These are phyloP conservation scores for Gillenia trifoliata DNA, from an alignment of 306 rosid species.

Conservation along the genomic window DNA sequence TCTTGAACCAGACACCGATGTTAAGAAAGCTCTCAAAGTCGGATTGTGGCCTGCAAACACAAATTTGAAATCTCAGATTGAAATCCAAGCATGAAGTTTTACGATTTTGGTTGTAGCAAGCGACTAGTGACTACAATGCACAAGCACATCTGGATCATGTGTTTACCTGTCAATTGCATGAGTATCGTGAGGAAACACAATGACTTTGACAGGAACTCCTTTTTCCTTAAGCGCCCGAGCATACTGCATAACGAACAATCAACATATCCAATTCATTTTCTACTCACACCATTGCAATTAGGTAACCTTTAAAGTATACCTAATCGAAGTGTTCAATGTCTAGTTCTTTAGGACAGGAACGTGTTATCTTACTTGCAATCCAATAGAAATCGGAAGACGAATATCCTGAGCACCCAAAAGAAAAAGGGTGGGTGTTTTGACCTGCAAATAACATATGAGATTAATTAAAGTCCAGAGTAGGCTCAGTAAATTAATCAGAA, in stretches of 20 bases:
- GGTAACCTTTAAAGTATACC: background rate
- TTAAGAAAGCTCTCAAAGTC: slow-evolving; percentile 84
- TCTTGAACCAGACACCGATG: slow-evolving; percentile 81
- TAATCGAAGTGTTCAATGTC: background rate
- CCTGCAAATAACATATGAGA: slow-evolving; percentile 38
- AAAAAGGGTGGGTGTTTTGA: slow-evolving; percentile 69
- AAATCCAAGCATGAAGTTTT: background rate
- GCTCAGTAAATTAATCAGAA: too few relatives aligned
- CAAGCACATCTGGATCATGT: background rate
- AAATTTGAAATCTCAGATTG: background rate
- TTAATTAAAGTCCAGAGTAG: too few relatives aligned
- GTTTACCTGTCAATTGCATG: slow-evolving; percentile 74
- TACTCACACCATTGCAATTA: background rate
- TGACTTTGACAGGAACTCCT: slow-evolving; percentile 58
- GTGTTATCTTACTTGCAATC: slow-evolving; percentile 2
- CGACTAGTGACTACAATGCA: background rate
- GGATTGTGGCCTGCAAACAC: slow-evolving; percentile 69
- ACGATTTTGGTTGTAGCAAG: background rate
- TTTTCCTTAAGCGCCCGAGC: slow-evolving; percentile 72
- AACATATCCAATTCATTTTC: slow-evolving; percentile 11
- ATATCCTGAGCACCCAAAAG: slow-evolving; percentile 74
- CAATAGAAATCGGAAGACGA: slow-evolving; percentile 34
- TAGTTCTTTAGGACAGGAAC: background rate
- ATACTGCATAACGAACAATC: slow-evolving; percentile 41
- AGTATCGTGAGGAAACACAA: slow-evolving; percentile 72